phyloP scores from a whole-genome alignment of 2,329 filamentous ascomycete species.

The Fusarium bactridioides region DNA sequence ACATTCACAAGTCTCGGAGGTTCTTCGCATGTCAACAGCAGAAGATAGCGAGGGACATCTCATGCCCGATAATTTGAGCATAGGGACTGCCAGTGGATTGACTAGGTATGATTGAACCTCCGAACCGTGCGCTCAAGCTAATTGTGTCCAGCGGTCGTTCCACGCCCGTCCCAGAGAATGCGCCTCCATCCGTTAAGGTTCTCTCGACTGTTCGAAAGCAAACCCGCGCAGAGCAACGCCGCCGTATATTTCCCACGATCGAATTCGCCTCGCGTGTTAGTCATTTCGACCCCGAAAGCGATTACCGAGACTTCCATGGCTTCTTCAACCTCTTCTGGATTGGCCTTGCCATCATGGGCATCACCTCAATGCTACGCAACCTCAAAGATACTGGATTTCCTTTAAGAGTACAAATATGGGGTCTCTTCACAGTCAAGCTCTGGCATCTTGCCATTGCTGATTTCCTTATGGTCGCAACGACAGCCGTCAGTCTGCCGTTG shows the following conservation, averaged over 20 bases:
- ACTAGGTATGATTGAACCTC: slow-evolving; percentile 51
- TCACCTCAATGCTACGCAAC: slow-evolving; percentile 92
- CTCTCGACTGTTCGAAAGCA: slow-evolving; percentile 87
- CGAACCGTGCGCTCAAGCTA: neutral
- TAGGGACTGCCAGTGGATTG: slow-evolving; percentile 47
- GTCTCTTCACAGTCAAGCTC: slow-evolving; percentile 85
- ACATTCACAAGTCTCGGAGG: slow-evolving; percentile 56
- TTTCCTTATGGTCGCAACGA: slow-evolving; percentile 82
- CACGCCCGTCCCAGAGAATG: slow-evolving; percentile 86
- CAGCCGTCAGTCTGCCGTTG: slow-evolving; percentile 74
- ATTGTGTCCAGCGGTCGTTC: slow-evolving; percentile 72
- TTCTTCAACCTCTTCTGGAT: slow-evolving; percentile 99
- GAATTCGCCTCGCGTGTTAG: slow-evolving; percentile 91
- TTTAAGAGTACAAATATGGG: slow-evolving; percentile 86
- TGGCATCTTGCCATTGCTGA: slow-evolving; percentile 88
- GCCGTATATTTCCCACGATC: slow-evolving; percentile 89
- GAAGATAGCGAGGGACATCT: slow-evolving; percentile 48
- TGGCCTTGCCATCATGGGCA: slow-evolving; percentile 93
- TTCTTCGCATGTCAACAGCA: slow-evolving; percentile 49
- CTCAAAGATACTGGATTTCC: slow-evolving; percentile 93
- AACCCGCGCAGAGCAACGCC: slow-evolving; percentile 79
- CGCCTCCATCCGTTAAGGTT: slow-evolving; percentile 88
- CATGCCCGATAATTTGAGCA: slow-evolving; percentile 44
- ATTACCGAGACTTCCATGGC: slow-evolving; percentile 93
- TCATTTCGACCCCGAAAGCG: slow-evolving; percentile 91